phyloP scores from a whole-genome alignment of 2,329 filamentous ascomycete species.

The Neocucurbitaria cava region DNA sequence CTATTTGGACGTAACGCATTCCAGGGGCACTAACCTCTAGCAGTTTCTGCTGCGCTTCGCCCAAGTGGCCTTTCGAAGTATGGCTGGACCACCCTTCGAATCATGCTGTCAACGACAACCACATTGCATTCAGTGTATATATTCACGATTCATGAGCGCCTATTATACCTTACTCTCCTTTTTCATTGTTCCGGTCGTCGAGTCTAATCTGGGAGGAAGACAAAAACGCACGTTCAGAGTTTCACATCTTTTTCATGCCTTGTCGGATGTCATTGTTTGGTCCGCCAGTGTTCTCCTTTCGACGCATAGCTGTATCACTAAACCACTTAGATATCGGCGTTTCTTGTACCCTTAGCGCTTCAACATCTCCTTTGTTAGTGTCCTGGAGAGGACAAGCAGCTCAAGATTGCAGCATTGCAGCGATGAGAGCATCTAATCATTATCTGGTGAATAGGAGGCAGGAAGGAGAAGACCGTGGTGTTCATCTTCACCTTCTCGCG shows the following conservation, averaged over 20 bases:
- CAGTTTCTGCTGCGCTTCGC: not conserved
- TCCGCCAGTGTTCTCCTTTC: not conserved
- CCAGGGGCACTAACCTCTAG: not conserved
- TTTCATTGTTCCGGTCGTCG: conserved; percentile 3
- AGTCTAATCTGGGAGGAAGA: conserved; percentile 1
- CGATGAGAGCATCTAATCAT: not conserved
- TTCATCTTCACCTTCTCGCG: not conserved
- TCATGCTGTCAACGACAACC: conserved; percentile 10
- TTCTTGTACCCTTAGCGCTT: conserved; percentile 1
- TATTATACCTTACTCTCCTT: not conserved
- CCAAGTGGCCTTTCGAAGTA: conserved; percentile 11
- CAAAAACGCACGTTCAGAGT: conserved; percentile 1
- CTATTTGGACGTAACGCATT: not conserved
- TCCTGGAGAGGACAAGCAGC: not conserved
- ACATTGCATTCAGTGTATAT: conserved; percentile 23
- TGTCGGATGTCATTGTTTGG: not conserved
- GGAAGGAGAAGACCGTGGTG: not conserved
- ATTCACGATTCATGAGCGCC: conserved; percentile 20
- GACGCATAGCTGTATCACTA: conserved; percentile 3
- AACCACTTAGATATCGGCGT: not conserved
- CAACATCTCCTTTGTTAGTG: not conserved
- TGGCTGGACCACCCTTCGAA: conserved; percentile 18
- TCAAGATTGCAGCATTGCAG: not conserved
- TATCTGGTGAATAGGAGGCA: not conserved
- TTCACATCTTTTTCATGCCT: not conserved